Conservation (phyloP, 306 rosid species). For the Sindora glabra region DNA sequence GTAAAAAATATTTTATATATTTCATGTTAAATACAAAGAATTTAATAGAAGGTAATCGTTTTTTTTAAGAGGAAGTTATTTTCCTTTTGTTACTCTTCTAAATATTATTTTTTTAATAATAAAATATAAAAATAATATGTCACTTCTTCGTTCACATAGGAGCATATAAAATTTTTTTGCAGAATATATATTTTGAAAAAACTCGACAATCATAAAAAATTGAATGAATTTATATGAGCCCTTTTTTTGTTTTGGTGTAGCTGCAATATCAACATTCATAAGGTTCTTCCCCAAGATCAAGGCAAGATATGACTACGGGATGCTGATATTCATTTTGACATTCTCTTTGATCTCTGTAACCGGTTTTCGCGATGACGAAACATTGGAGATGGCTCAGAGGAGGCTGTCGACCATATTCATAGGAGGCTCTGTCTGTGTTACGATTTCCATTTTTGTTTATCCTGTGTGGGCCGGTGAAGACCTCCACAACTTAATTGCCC, state of each 20-base stretch:
- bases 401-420: slow-evolving; percentile 1
- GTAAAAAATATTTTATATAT: too few relatives aligned
- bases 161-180: too few relatives aligned
- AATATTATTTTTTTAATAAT: too few relatives aligned
- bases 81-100: too few relatives aligned
- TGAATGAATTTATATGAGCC: too few relatives aligned
- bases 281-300: slow-evolving; percentile 16
- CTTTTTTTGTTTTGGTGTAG: slow-evolving; percentile 10
- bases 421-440: not conserved
- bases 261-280: slow-evolving; percentile 12
- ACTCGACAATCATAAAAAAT: too few relatives aligned
- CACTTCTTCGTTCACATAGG: too few relatives aligned
- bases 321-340: slow-evolving; percentile 10
- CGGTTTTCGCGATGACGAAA: slow-evolving; percentile 13
- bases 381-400: not conserved
- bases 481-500: slow-evolving; percentile 8
- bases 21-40: too few relatives aligned
- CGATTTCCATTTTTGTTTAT: not conserved
- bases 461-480: slow-evolving; percentile 16
- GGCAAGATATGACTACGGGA: slow-evolving; percentile 20
- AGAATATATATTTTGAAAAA: too few relatives aligned
- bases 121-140: too few relatives aligned
- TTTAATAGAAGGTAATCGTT: too few relatives aligned
- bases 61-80: too few relatives aligned
- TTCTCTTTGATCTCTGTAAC: slow-evolving; percentile 17